Percentiles rank a stretch among this genome's conserved stretches.
phyloP scores from a whole-genome alignment of 2,329 filamentous ascomycete species.

The Verticillium nonalfalfae region DNA sequence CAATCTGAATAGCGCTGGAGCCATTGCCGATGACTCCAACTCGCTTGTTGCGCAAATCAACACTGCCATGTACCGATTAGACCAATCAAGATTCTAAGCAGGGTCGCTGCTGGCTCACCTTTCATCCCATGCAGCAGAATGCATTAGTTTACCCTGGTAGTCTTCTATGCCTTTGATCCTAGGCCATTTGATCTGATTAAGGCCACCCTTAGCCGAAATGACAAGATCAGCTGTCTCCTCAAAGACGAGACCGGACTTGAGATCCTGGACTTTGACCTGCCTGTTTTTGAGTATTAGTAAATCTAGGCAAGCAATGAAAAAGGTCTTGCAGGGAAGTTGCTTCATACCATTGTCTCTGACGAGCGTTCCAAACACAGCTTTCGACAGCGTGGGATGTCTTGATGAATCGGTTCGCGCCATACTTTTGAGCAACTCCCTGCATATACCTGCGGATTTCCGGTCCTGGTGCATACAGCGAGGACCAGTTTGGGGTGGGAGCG shows the following conservation, averaged over 20 bases:
- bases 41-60: constrained; percentile 13
- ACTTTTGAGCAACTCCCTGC: constrained; percentile 1
- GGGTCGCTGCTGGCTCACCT: background rate
- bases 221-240: background rate
- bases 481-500: constrained; percentile 2
- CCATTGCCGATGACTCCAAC: constrained; percentile 28
- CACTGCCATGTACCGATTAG: too few relatives aligned
- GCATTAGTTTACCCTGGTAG: background rate
- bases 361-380: background rate
- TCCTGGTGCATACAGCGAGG: constrained; percentile 1
- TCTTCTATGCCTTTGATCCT: background rate
- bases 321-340: background rate
- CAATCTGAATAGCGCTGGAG: constrained; percentile 20
- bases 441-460: constrained; percentile 4
- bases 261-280: background rate
- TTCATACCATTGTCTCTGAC: background rate
- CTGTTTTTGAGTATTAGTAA: background rate
- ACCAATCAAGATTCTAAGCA: too few relatives aligned
- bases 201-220: background rate
- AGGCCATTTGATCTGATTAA: background rate
- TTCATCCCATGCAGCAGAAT: background rate
- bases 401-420: constrained; percentile 2
- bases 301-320: background rate
- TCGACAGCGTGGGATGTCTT: background rate
- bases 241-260: background rate